Conservation (phyloP, 768 basidiomycete species). For the Coprinopsis marcescibilis region DNA sequence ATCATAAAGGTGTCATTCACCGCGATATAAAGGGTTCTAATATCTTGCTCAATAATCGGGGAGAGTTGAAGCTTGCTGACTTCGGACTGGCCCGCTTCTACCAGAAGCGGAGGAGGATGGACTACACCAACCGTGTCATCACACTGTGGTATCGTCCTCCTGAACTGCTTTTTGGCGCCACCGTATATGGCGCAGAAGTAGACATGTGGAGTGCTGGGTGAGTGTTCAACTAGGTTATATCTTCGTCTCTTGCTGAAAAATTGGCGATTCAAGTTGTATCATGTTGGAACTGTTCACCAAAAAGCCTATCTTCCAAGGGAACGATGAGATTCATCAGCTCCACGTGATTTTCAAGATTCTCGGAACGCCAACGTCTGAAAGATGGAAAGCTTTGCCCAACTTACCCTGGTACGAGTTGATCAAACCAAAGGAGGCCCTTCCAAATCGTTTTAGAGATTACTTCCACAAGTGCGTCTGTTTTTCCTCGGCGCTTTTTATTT, state of each 20-base stretch:
- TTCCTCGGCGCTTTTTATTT: background rate
- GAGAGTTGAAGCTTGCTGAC: constrained; percentile 93
- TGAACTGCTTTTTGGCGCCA: constrained; percentile 91
- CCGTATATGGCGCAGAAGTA: constrained; percentile 93
- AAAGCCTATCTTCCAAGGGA: constrained; percentile 96
- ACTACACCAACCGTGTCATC: constrained; percentile 99
- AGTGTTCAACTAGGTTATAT: constrained; percentile 17
- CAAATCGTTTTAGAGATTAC: constrained; percentile 74
- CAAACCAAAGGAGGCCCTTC: constrained; percentile 72
- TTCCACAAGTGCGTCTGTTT: constrained; percentile 65
- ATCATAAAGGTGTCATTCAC: constrained; percentile 94
- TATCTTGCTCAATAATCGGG: constrained; percentile 85
- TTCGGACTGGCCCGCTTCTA: constrained; percentile 97
- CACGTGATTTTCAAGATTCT: constrained; percentile 88
- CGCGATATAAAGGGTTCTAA: constrained; percentile 99
- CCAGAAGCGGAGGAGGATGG: constrained; percentile 80
- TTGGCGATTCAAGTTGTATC: constrained; percentile 93
- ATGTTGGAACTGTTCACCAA: constrained; percentile 97
- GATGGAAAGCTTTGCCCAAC: constrained; percentile 78
- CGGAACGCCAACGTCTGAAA: constrained; percentile 78
- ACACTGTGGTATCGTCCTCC: constrained; percentile 98
- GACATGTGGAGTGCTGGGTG: constrained; percentile 99
- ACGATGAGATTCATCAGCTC: constrained; percentile 95
- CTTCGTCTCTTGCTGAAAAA: background rate
- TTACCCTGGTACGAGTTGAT: constrained; percentile 99